phyloP scores from a whole-genome alignment of 2,329 filamentous ascomycete genomes.

The Diaporthe sp. region DNA sequence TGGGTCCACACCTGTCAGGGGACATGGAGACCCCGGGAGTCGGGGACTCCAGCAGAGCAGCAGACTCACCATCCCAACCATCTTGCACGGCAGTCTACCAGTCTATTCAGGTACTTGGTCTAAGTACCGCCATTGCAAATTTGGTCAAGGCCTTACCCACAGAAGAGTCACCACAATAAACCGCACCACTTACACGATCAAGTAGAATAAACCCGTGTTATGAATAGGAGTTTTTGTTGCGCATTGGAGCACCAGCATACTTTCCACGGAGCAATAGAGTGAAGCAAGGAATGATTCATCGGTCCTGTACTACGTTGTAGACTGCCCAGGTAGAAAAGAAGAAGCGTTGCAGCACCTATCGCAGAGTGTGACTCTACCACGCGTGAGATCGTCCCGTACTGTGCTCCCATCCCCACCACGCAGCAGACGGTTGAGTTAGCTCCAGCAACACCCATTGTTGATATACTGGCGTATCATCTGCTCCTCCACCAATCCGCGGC shows the following conservation, averaged over 20 bases:
- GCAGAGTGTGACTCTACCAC: slow-evolving; percentile 15
- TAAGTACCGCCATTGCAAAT: not conserved
- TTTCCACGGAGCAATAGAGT: not conserved
- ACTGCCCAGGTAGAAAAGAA: not conserved
- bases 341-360: slow-evolving; percentile 19
- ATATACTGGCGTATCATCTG: not conserved
- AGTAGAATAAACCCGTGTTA: not conserved
- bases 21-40: slow-evolving; percentile 2
- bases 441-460: slow-evolving; percentile 13
- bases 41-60: slow-evolving; percentile 4
- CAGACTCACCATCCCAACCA: not conserved
- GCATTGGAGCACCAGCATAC: not conserved
- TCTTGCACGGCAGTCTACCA: not conserved
- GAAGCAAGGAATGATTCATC: not conserved
- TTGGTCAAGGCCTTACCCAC: not conserved
- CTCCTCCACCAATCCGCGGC: slow-evolving; percentile 18
- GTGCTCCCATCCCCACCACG: slow-evolving; percentile 19
- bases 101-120: too few relatives aligned
- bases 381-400: slow-evolving; percentile 6
- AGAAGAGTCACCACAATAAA: not conserved
- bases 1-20: slow-evolving; percentile 19
- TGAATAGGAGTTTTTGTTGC: not conserved
- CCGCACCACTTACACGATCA: not conserved
- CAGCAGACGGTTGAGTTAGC: not conserved
- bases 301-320: not conserved